A percentile compares a stretch with the other conserved stretches of the same genome.
phyloP scores from a whole-genome alignment of 768 basidiomycete genomes.

The Russula sp. region DNA sequence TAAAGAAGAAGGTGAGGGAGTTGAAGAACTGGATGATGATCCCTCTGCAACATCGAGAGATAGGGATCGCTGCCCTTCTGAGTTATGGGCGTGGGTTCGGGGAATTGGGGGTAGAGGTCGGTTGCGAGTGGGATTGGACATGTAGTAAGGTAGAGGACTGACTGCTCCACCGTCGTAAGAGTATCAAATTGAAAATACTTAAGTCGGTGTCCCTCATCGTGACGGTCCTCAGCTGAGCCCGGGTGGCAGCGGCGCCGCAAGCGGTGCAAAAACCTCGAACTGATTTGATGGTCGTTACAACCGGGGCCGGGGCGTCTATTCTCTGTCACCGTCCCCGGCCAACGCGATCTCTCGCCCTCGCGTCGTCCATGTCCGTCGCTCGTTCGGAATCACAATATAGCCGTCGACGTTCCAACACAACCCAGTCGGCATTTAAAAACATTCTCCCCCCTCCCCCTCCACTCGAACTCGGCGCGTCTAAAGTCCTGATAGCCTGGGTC shows the following conservation, averaged over 20 bases:
- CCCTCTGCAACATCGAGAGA: constrained; percentile 4
- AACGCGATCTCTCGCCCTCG: too few relatives aligned
- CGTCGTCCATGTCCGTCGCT: constrained; percentile 43
- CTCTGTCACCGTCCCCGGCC: too few relatives aligned
- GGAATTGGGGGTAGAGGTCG: background rate
- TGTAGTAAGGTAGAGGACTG: background rate
- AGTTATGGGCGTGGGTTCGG: background rate
- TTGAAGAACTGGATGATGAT: constrained; percentile 8
- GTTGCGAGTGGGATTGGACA: background rate
- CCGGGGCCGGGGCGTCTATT: too few relatives aligned
- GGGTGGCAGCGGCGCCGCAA: background rate
- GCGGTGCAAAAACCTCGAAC: background rate
- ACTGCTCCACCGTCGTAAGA: background rate
- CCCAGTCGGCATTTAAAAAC: constrained; percentile 54
- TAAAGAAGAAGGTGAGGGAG: constrained; percentile 9
- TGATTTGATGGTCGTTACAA: background rate
- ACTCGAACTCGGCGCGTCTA: constrained; percentile 55
- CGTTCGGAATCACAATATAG: constrained; percentile 60
- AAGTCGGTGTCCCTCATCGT: background rate
- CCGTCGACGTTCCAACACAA: constrained; percentile 68
- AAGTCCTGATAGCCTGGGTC: constrained; percentile 64
- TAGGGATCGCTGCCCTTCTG: background rate
- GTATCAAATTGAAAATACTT: background rate
- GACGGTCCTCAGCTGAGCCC: background rate
- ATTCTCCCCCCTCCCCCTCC: constrained; percentile 32